phyloP scores from a whole-genome alignment of 495 filamentous ascomycete genomes.

The Glutinoglossum americanum region DNA sequence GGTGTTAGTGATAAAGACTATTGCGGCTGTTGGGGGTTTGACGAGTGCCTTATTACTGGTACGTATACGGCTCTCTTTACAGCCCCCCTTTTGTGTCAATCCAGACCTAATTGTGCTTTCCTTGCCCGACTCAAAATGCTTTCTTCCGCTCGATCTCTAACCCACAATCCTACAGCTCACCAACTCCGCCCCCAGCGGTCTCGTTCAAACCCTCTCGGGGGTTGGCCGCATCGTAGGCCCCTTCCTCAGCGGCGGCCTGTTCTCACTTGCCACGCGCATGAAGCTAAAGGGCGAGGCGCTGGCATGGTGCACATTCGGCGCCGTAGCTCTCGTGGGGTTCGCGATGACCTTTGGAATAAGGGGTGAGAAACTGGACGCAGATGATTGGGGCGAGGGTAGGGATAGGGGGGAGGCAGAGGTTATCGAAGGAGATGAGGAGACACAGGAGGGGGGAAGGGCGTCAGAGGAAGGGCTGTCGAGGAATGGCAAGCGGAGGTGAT shows the following conservation, averaged over 20 bases:
- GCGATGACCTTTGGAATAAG: slow-evolving; percentile 51
- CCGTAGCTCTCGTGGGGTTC: slow-evolving; percentile 54
- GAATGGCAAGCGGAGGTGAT: neutral
- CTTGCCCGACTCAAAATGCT: no score
- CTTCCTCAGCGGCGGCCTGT: slow-evolving; percentile 67
- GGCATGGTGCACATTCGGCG: slow-evolving; percentile 67
- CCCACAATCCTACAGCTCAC: slow-evolving; percentile 39
- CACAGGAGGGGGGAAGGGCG: slow-evolving; percentile 30
- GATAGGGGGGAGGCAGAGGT: slow-evolving; percentile 27
- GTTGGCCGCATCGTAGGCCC: slow-evolving; percentile 77
- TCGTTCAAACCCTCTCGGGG: slow-evolving; percentile 84
- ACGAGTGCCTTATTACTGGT: slow-evolving; percentile 76
- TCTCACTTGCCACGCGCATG: slow-evolving; percentile 46
- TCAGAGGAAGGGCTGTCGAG: slow-evolving; percentile 2
- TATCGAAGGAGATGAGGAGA: no score
- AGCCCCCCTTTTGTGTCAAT: no score
- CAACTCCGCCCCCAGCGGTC: slow-evolving; percentile 77
- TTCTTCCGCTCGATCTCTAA: neutral
- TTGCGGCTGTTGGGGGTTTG: slow-evolving; percentile 70
- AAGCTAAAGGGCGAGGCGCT: slow-evolving; percentile 64
- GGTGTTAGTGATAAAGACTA: slow-evolving; percentile 67
- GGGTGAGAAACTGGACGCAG: slow-evolving; percentile 34
- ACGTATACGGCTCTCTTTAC: slow-evolving; percentile 16
- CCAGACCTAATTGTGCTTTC: no score
- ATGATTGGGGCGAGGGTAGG: slow-evolving; percentile 36